Conservation (phyloP, 106 monocot species). For the Iris macrosiphon region DNA sequence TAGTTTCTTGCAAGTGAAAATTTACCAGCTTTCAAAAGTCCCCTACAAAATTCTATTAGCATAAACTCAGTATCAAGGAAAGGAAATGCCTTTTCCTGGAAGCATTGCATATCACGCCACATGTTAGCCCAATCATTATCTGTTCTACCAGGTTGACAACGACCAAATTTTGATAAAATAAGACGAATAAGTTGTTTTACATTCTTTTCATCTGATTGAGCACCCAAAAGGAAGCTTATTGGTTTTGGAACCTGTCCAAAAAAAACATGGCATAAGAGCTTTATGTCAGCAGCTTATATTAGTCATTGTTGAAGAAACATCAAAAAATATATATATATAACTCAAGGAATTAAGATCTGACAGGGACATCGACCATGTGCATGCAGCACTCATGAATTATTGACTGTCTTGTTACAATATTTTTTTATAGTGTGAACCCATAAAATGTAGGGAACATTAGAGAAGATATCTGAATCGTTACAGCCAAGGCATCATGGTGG, state of each 20-base stretch:
- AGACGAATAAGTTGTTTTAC: slow-evolving; percentile 86
- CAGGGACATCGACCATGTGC: too few relatives aligned
- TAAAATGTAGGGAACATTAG: too few relatives aligned
- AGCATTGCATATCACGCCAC: slow-evolving; percentile 82
- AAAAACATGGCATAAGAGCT: background rate
- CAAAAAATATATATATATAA: too few relatives aligned
- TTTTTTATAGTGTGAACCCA: too few relatives aligned
- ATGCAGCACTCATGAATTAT: too few relatives aligned
- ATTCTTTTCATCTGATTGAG: slow-evolving; percentile 75
- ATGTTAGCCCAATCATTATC: slow-evolving; percentile 87
- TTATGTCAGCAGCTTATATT: background rate
- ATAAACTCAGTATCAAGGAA: slow-evolving; percentile 88
- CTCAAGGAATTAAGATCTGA: too few relatives aligned
- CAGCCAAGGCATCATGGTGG: too few relatives aligned
- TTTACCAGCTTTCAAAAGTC: slow-evolving; percentile 89
- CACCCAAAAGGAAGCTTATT: slow-evolving; percentile 52
- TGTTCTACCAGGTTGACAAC: slow-evolving; percentile 60
- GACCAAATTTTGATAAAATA: slow-evolving; percentile 87
- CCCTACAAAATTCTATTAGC: slow-evolving; percentile 81
- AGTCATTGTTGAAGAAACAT: too few relatives aligned
- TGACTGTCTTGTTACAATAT: too few relatives aligned
- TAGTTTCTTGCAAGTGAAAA: slow-evolving; percentile 95
- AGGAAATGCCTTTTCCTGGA: slow-evolving; percentile 85
- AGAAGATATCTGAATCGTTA: too few relatives aligned
- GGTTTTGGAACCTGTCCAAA: slow-evolving; percentile 94